Conservation (phyloP, 2,329 filamentous ascomycete species). For the Amylocarpus encephaloides region DNA sequence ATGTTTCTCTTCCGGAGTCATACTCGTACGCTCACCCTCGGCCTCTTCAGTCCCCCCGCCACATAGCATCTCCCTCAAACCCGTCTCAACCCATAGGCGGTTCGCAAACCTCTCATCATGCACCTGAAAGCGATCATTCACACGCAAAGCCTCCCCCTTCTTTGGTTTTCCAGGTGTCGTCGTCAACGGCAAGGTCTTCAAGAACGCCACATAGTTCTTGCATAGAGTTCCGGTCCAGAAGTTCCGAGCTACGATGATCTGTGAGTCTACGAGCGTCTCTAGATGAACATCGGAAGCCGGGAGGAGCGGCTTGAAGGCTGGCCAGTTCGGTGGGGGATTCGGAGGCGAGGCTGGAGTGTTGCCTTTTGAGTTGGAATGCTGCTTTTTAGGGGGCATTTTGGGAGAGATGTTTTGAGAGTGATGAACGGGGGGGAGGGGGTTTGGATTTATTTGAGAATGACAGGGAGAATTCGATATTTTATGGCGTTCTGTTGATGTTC, state of each 20-base stretch:
- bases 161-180: conserved; percentile 62
- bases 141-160: conserved; percentile 62
- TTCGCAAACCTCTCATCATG: conserved; percentile 69
- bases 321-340: conserved; percentile 48
- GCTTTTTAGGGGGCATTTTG: conserved; percentile 18
- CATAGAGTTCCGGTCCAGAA: conserved; percentile 58
- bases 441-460: not conserved
- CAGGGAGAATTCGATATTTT: not conserved
- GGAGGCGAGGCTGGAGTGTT: conserved; percentile 11
- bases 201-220: conserved; percentile 57
- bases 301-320: conserved; percentile 50
- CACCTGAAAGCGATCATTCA: conserved; percentile 86
- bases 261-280: conserved; percentile 45
- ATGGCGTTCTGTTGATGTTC: not conserved
- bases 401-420: not conserved
- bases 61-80: conserved; percentile 50
- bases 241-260: conserved; percentile 57
- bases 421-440: not conserved
- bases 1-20: conserved; percentile 23
- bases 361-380: conserved; percentile 19
- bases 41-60: conserved; percentile 19
- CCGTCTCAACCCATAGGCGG: conserved; percentile 70
- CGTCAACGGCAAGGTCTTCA: conserved; percentile 50
- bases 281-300: conserved; percentile 49
- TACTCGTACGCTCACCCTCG: conserved; percentile 16